Percentiles rank a stretch among this genome's conserved stretches.
phyloP scores from a whole-genome alignment of 495 filamentous ascomycete genomes.

The Penicillium manginii region DNA sequence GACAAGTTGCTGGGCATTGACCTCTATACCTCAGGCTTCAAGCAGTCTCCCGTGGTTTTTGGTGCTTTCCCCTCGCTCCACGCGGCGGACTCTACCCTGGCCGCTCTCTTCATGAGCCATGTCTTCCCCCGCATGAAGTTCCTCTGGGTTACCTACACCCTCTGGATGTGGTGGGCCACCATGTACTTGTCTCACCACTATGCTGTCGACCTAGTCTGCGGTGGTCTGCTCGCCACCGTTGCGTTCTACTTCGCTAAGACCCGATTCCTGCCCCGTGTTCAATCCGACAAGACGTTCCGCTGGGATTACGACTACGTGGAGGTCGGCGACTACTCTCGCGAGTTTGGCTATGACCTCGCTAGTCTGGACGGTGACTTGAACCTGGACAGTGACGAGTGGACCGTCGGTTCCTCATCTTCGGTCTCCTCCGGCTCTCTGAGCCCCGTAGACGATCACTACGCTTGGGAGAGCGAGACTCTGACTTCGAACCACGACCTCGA shows the following conservation, averaged over 20 bases:
- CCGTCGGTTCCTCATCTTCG: slow-evolving; percentile 72
- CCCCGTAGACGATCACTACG: slow-evolving; percentile 62
- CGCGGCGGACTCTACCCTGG: slow-evolving; percentile 80
- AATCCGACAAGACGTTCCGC: slow-evolving; percentile 80
- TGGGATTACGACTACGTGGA: slow-evolving; percentile 98
- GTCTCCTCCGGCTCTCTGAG: slow-evolving; percentile 65
- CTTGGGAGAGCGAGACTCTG: slow-evolving; percentile 66
- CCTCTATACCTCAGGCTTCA: slow-evolving; percentile 89
- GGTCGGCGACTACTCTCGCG: slow-evolving; percentile 62
- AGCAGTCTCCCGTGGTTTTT: slow-evolving; percentile 86
- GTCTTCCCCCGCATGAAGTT: slow-evolving; percentile 79
- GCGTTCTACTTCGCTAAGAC: slow-evolving; percentile 79
- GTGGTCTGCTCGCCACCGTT: slow-evolving; percentile 77
- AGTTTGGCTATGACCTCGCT: slow-evolving; percentile 59
- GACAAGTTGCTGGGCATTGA: slow-evolving; percentile 87
- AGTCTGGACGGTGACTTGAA: slow-evolving; percentile 60
- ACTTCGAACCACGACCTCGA: slow-evolving; percentile 58
- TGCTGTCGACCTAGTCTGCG: slow-evolving; percentile 87
- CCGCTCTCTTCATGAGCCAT: slow-evolving; percentile 90
- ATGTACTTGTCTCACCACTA: slow-evolving; percentile 98
- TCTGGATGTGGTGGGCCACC: slow-evolving; percentile 98
- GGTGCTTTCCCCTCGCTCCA: slow-evolving; percentile 93
- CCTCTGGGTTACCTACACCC: slow-evolving; percentile 76
- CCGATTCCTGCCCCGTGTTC: slow-evolving; percentile 78
- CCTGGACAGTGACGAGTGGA: slow-evolving; percentile 72